Evolutionary conservation across 805 yeast genomes (phyloP).

Genomic region (Komagataella mondaviorum): DNA sequence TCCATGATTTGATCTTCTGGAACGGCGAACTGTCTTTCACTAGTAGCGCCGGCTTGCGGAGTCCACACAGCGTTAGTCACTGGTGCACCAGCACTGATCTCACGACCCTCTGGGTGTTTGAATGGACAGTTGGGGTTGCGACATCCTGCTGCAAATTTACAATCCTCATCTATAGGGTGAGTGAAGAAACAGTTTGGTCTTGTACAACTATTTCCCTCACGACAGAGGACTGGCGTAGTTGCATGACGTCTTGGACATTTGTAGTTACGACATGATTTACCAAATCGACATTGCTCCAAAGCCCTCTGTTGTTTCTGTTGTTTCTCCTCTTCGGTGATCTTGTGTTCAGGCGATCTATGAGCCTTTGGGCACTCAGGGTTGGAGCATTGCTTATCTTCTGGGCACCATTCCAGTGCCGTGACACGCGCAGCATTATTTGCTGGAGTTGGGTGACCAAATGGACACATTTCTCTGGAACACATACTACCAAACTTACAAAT

Average conservation of each 20-base stretch:
- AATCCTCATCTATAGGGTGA: constrained; percentile 69
- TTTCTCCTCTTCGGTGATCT: constrained; percentile 12
- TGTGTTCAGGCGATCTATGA: constrained; percentile 62
- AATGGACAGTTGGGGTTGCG: constrained; percentile 58
- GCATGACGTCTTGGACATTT: constrained; percentile 83
- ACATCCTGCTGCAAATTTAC: constrained; percentile 72
- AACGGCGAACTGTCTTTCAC: constrained; percentile 62
- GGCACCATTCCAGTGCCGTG: constrained; percentile 61
- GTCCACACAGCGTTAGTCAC: constrained; percentile 19
- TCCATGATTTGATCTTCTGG: constrained; percentile 65
- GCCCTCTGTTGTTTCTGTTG: constrained; percentile 29
- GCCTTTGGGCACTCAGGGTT: constrained; percentile 56
- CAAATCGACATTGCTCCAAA: constrained; percentile 76
- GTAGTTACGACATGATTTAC: constrained; percentile 60
- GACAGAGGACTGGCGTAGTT: constrained; percentile 55
- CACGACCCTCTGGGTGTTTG: constrained; percentile 74
- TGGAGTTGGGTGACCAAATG: constrained; percentile 88
- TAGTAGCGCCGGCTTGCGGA: constrained; percentile 23
- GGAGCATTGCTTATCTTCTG: constrained; percentile 49
- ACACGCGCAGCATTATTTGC: constrained; percentile 66
- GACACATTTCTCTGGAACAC: constrained; percentile 71
- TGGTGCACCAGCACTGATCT: constrained; percentile 12
- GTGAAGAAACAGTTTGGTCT: constrained; percentile 73
- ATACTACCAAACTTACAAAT: constrained; percentile 66
- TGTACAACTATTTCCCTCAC: constrained; percentile 68